Evolutionary conservation across 129 eudicot genomes (phyloP), one percentile per base, ranked within the genome.

Genomic region (Logfia minima): DNA sequence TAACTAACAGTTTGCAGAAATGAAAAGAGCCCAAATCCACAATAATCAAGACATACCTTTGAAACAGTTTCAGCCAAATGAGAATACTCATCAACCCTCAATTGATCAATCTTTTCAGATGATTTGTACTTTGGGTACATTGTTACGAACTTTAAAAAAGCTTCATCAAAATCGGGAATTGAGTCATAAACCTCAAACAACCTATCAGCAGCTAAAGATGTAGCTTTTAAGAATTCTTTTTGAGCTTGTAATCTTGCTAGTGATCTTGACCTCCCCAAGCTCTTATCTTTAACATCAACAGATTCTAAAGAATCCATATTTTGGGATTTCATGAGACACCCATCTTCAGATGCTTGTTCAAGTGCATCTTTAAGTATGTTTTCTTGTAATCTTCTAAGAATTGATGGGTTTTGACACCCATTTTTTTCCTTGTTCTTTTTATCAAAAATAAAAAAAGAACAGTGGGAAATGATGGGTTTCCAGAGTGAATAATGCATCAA

Each of bases 401-500:
- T 58, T 55, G 95, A 84, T 63, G 89, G 84, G 66, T 82, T 86
- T 62, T 70, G 77, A 37, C 79, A 71, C 77, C 78, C 89, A 78
- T 80, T 84, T 61, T 82, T 80, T 28, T 64, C 79, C 58, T 82
- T 83, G 78, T 79, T 76, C 80, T 76, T 89, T 78, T 87, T 86
- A 83, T 86, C 85, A 69, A 79, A 48, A 68, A 86, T 56, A 10
- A 85, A 63, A 78, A 87, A 75, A 71, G 90, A 89, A 83, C 86
- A 89, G 77, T 84, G 90, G 7, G 84, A 86, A 31, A 80, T 72
- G 41, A 89, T 84, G 60, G 89, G 91, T 62, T 89, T 89, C 95
- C 95, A 89, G 80, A 89, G 86, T 89, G 91, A 87, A 81, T 87
- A 77, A 90, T 90, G 92, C 96, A 90, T 90, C 82, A 56, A 69